Conservation (phyloP, 1,139 yeast species). For the Candida tropicalis region DNA sequence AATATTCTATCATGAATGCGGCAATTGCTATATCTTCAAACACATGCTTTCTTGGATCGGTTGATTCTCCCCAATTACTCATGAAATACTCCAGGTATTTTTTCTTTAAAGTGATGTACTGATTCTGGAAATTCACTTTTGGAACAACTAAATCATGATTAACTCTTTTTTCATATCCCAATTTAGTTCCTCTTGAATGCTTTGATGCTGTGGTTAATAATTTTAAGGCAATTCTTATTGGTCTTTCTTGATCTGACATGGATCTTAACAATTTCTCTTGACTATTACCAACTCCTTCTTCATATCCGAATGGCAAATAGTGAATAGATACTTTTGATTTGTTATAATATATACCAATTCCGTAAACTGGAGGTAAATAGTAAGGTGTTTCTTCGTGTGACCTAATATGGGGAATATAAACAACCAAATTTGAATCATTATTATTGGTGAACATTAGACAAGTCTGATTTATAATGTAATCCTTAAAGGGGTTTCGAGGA, state of each 20-base stretch:
- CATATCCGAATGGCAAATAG: conserved; percentile 63
- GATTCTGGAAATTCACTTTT: conserved; percentile 79
- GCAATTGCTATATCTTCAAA: conserved; percentile 97
- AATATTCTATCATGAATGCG: conserved; percentile 87
- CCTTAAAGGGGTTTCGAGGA: conserved; percentile 89
- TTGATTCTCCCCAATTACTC: conserved; percentile 87
- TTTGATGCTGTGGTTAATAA: conserved; percentile 77
- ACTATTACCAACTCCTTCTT: conserved; percentile 14
- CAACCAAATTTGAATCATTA: conserved; percentile 47
- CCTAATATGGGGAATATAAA: conserved; percentile 75
- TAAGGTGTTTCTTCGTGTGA: conserved; percentile 72
- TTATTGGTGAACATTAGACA: conserved; percentile 52
- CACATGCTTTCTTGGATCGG: conserved; percentile 95
- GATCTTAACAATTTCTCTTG: conserved; percentile 26
- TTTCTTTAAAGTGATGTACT: conserved; percentile 78
- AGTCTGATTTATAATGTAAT: conserved; percentile 80
- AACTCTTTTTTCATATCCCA: conserved; percentile 87
- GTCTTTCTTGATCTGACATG: conserved; percentile 56
- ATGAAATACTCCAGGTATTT: conserved; percentile 77
- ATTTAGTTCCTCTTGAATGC: conserved; percentile 80
- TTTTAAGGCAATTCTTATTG: conserved; percentile 79
- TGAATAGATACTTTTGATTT: conserved; percentile 68
- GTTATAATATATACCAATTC: conserved; percentile 73
- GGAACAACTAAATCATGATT: conserved; percentile 86
- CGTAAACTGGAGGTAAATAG: conserved; percentile 81